Evolutionary conservation across 2,329 filamentous ascomycete species (phyloP).

Genomic region (Colletotrichum neosansevieriae): DNA sequence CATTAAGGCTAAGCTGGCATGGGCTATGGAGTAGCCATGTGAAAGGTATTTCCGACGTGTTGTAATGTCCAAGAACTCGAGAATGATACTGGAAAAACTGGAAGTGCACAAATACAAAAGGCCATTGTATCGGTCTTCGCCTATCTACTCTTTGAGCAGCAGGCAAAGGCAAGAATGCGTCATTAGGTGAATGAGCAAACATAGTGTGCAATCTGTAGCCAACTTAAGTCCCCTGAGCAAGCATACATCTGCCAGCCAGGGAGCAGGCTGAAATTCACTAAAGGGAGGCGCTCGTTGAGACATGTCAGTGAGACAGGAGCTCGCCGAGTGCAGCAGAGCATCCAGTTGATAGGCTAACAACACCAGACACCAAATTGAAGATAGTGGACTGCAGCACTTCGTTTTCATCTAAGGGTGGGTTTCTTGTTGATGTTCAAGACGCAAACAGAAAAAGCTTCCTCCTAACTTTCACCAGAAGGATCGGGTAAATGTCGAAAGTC

Average conservation of each 20-base stretch:
- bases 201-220: too few species aligned
- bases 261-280: constrained; percentile 7
- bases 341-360: background rate
- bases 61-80: background rate
- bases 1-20: background rate
- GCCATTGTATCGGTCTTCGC: constrained; percentile 5
- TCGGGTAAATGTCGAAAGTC: constrained; percentile 10
- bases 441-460: constrained; percentile 29
- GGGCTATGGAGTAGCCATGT: background rate
- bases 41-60: background rate
- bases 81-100: background rate
- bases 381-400: background rate
- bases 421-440: constrained; percentile 4
- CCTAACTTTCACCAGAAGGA: constrained; percentile 13
- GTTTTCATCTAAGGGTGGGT: constrained; percentile 23
- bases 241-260: constrained; percentile 1
- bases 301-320: constrained; percentile 28
- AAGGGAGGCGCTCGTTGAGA: constrained; percentile 14
- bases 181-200: background rate
- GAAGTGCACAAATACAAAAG: background rate
- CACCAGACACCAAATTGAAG: background rate
- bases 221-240: background rate
- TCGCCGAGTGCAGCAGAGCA: constrained; percentile 28
- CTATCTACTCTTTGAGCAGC: background rate
- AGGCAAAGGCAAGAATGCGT: background rate